Base-by-base conservation (phyloP, 805 yeast genomes). In the Wickerhamiella sergipiensis region DNA sequence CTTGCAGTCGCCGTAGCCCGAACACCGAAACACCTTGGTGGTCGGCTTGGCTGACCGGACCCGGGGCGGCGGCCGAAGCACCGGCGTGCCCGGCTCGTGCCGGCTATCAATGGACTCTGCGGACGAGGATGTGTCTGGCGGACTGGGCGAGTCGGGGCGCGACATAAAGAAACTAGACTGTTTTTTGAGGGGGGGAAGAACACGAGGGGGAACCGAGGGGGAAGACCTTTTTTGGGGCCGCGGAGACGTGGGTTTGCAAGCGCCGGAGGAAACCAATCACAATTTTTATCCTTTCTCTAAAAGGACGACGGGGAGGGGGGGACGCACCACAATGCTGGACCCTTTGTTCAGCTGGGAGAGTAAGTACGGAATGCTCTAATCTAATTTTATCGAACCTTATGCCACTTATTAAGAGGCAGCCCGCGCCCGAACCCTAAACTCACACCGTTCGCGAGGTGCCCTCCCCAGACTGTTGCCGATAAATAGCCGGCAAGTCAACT, bases 1-100 rank as follows among this genome's bases (percentile, higher is more conserved):
- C 51, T 71, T 72, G 67, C 97, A 88, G 57, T 83, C 88, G 19
- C 86, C 86, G 63, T 76, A 89, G 2, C 95, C 95, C 1, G 83
- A 71, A 66, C 97, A 88, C 62, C 80, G 88, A 67, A 88, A 88
- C 21, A 84, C 76, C 53, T 71, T 70, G 36, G 53, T 36, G 18
- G 21, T 29, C 2, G 47, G 40, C 15, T 36, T 36, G 19, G 19
- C 40, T 13, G 40, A 36, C 19, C 40, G 5, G 19, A 36, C 40
- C 19, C 40, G 17, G 17, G 40, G 40, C 38, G 21, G 47, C 12
- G 47, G 47, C 24, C 38, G 22, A 3, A 45, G 36, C n/a, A 29
- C 47, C 15, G 18, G 39, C 21, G 23, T 29, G 24, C 23, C 29
- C n/a, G 44, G 26, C 10, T 19, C 44, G 15, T 21, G 40, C 13